Conservation (phyloP, 2,329 filamentous ascomycete genomes). For the Aspergillus pseudoterreus region DNA sequence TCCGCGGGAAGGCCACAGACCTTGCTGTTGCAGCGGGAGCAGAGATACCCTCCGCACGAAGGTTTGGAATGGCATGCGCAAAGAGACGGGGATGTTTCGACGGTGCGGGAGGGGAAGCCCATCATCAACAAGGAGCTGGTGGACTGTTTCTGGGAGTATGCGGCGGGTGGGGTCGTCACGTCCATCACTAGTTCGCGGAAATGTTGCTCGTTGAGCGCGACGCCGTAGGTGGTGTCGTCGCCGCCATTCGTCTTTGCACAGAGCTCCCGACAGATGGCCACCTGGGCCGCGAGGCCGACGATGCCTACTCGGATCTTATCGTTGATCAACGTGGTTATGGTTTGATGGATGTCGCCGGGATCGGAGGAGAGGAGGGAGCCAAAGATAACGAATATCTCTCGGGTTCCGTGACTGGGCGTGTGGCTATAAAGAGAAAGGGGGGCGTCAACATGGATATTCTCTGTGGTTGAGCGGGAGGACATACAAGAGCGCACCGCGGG, state of each 20-base stretch:
- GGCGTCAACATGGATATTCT: background rate
- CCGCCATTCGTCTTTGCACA: conserved; percentile 83
- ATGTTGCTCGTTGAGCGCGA: conserved; percentile 83
- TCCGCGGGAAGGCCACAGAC: conserved; percentile 88
- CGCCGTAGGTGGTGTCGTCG: conserved; percentile 66
- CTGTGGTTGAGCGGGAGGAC: conserved; percentile 19
- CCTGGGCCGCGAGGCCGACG: conserved; percentile 84
- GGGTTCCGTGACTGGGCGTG: conserved; percentile 85
- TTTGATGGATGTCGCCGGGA: conserved; percentile 91
- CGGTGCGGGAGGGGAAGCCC: conserved; percentile 87
- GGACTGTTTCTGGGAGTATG: conserved; percentile 56
- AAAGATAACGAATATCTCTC: conserved; percentile 88
- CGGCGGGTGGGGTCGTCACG: conserved; percentile 83
- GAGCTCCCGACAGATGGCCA: conserved; percentile 87
- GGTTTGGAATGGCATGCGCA: conserved; percentile 90
- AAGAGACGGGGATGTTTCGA: conserved; percentile 68
- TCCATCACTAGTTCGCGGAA: conserved; percentile 85
- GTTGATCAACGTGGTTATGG: conserved; percentile 70
- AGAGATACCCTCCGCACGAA: conserved; percentile 80
- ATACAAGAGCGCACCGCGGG: conserved; percentile 81
- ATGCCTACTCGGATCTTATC: conserved; percentile 86
- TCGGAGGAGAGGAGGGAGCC: conserved; percentile 87
- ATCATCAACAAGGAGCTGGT: conserved; percentile 76
- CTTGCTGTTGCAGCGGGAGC: conserved; percentile 81
- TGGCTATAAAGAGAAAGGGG: conserved; percentile 53